phyloP scores from a whole-genome alignment of 2,329 filamentous ascomycete species.

The Arthroderma sp. region DNA sequence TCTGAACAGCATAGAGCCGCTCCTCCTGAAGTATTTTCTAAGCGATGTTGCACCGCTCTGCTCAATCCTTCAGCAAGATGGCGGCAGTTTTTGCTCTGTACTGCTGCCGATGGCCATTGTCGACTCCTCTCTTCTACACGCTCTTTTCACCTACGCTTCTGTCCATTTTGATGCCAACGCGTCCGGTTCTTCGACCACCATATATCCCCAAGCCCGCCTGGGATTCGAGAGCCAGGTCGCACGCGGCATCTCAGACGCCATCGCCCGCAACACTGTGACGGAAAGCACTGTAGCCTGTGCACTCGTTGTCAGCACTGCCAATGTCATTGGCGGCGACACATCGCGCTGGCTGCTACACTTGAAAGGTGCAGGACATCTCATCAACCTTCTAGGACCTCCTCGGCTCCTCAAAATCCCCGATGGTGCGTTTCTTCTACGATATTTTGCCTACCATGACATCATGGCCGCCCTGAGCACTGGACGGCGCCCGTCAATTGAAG shows the following conservation, averaged over 20 bases:
- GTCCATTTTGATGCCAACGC: constrained; percentile 7
- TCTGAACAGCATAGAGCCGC: no score
- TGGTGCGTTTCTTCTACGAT: constrained; percentile 8
- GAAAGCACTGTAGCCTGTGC: constrained; percentile 10
- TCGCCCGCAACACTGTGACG: constrained; percentile 7
- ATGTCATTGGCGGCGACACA: constrained; percentile 9
- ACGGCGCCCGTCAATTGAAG: constrained; percentile 4
- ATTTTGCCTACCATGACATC: constrained; percentile 11
- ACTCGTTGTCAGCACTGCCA: constrained; percentile 8
- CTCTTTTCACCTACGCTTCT: constrained; percentile 10
- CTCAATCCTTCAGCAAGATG: no score
- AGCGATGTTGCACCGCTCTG: no score
- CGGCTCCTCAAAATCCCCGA: constrained; percentile 5
- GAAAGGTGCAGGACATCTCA: constrained; percentile 10
- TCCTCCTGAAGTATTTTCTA: no score
- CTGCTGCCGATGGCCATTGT: constrained; percentile 5
- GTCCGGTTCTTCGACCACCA: not conserved
- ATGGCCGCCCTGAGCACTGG: constrained; percentile 10
- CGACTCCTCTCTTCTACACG: constrained; percentile 9
- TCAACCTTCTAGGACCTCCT: constrained; percentile 7
- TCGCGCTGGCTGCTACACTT: constrained; percentile 9
- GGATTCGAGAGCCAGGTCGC: constrained; percentile 9
- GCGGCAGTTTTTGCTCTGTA: no score
- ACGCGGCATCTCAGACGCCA: constrained; percentile 9
- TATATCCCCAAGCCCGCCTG: constrained; percentile 2